Evolutionary conservation across 305 asterid genomes (phyloP).

Genomic region (Plantago rigida): DNA sequence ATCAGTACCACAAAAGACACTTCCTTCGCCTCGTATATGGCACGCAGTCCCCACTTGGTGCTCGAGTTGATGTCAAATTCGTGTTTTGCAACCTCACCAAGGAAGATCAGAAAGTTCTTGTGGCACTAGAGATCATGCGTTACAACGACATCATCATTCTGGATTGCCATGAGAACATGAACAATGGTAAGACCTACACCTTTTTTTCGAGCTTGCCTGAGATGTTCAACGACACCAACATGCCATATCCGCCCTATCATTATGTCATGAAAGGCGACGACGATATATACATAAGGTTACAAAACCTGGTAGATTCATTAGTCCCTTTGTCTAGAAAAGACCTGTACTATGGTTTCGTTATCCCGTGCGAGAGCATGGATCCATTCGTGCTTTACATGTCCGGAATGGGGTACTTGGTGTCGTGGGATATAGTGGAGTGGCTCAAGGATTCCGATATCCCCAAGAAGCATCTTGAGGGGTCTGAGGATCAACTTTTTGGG

Average conservation of each 20-base stretch:
- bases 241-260: conserved; percentile 58
- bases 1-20: conserved; percentile 72
- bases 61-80: conserved; percentile 58
- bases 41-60: conserved; percentile 42
- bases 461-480: conserved; percentile 46
- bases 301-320: conserved; percentile 47
- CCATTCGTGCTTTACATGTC: conserved; percentile 85
- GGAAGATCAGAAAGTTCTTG: conserved; percentile 65
- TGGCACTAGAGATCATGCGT: conserved; percentile 78
- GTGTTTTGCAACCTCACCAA: conserved; percentile 84
- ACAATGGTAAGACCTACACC: conserved; percentile 74
- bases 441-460: conserved; percentile 62
- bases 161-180: conserved; percentile 72
- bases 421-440: conserved; percentile 90
- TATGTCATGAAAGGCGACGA: conserved; percentile 85
- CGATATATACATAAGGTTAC: conserved; percentile 55
- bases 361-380: conserved; percentile 81
- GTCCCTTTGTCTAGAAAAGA: conserved; percentile 55
- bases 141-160: conserved; percentile 74
- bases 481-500: conserved; percentile 67
- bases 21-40: conserved; percentile 82
- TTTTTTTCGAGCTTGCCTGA: conserved; percentile 72
- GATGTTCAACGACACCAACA: conserved; percentile 28
- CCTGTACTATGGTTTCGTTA: conserved; percentile 71
- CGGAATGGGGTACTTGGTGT: conserved; percentile 84